Conservation (phyloP, 805 yeast genomes). For the Kuraishia capsulata region DNA sequence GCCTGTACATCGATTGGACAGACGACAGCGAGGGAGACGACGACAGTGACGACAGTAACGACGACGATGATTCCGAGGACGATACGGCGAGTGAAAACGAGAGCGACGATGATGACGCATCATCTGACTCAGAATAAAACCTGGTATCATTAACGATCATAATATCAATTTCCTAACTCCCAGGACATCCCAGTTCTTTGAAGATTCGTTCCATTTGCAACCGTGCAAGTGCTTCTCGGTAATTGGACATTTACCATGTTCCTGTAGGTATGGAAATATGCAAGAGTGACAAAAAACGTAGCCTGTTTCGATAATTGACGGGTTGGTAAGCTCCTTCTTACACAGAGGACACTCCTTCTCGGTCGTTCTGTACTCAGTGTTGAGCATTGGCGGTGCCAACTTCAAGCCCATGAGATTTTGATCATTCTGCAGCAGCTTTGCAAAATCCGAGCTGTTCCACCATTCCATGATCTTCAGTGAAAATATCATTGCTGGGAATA, state of each 20-base stretch:
- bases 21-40: slow-evolving; percentile 11
- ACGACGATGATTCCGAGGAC: neutral
- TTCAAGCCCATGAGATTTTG: slow-evolving; percentile 34
- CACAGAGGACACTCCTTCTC: slow-evolving; percentile 59
- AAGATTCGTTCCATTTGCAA: slow-evolving; percentile 52
- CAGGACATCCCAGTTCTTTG: slow-evolving; percentile 60
- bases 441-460: slow-evolving; percentile 80
- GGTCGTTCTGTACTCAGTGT: slow-evolving; percentile 7
- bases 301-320: slow-evolving; percentile 88
- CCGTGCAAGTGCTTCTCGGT: slow-evolving; percentile 67
- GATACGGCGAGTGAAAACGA: too few species aligned
- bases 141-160: slow-evolving; percentile 15
- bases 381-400: slow-evolving; percentile 33
- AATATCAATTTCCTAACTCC: slow-evolving; percentile 72
- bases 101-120: too few species aligned
- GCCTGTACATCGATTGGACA: slow-evolving; percentile 73
- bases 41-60: neutral
- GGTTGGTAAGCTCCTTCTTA: slow-evolving; percentile 52
- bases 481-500: slow-evolving; percentile 78
- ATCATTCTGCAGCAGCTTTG: slow-evolving; percentile 44
- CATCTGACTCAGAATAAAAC: neutral
- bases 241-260: slow-evolving; percentile 76
- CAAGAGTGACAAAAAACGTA: slow-evolving; percentile 86
- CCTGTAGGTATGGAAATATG: slow-evolving; percentile 50
- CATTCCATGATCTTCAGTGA: slow-evolving; percentile 80